Percentiles rank a stretch among this genome's conserved stretches.
Evolutionary conservation across 2,329 filamentous ascomycete genomes (phyloP).

Genomic region (Fusarium burgessii): DNA sequence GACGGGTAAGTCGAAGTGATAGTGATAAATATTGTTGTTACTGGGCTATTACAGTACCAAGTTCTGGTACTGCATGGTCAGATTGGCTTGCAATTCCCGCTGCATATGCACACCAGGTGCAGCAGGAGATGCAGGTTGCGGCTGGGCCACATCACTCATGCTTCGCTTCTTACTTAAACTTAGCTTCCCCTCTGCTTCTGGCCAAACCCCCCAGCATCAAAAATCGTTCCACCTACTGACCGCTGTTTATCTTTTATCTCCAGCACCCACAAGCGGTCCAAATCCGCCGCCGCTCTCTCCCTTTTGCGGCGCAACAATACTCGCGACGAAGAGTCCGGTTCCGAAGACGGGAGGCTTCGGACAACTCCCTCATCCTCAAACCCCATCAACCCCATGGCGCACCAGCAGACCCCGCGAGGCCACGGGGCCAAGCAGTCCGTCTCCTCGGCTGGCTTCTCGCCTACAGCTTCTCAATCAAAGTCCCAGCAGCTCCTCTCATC

Average conservation of each 20-base stretch:
- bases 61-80: slow-evolving; percentile 1
- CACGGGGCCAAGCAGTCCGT: slow-evolving; percentile 63
- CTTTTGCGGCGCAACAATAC: slow-evolving; percentile 66
- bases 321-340: slow-evolving; percentile 65
- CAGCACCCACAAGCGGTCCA: slow-evolving; percentile 64
- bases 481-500: slow-evolving; percentile 44
- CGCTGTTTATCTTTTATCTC: slow-evolving; percentile 44
- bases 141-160: slow-evolving; percentile 38
- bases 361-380: slow-evolving; percentile 49
- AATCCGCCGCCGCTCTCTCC: slow-evolving; percentile 64
- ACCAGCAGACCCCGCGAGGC: slow-evolving; percentile 54
- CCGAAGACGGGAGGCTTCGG: slow-evolving; percentile 61
- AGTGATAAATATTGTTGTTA: slow-evolving; percentile 1
- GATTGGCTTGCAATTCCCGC: slow-evolving; percentile 22
- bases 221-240: slow-evolving; percentile 48
- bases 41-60: slow-evolving; percentile 1
- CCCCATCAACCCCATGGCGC: slow-evolving; percentile 53
- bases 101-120: slow-evolving; percentile 26
- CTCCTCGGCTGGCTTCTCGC: slow-evolving; percentile 55
- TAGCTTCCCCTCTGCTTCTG: slow-evolving; percentile 24
- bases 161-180: slow-evolving; percentile 34
- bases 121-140: slow-evolving; percentile 23
- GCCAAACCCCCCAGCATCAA: slow-evolving; percentile 32
- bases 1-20: slow-evolving; percentile 40
- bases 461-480: slow-evolving; percentile 53